Conservation (phyloP, 257 asterid genomes). For the Petrea volubilis region DNA sequence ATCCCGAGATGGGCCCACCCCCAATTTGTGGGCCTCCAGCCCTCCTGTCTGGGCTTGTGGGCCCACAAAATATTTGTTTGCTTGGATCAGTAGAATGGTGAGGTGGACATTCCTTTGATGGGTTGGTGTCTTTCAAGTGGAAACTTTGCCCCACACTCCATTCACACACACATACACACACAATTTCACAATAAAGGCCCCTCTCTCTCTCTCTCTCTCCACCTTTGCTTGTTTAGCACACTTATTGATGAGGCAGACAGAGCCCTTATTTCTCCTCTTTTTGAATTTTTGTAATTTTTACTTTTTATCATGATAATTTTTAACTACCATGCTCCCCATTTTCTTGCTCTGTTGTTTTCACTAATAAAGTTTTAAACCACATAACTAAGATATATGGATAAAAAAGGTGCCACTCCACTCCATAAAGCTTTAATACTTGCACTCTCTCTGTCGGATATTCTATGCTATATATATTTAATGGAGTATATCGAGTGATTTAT, state of each 20-base stretch:
- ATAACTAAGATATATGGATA: constrained; percentile 11
- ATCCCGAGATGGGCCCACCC: constrained; percentile 39
- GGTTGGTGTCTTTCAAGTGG: constrained; percentile 53
- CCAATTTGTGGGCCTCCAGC: constrained; percentile 12
- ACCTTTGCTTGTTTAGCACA: constrained; percentile 40
- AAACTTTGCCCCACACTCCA: constrained; percentile 41
- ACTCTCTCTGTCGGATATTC: too few species aligned
- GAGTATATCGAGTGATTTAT: too few species aligned
- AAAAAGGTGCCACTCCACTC: constrained; percentile 2
- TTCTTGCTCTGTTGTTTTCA: constrained; percentile 32
- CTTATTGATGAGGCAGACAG: neutral
- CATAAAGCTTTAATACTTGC: too few species aligned
- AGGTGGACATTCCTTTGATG: constrained; percentile 40
- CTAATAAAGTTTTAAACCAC: constrained; percentile 27
- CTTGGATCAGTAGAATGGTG: constrained; percentile 26
- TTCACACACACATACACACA: constrained; percentile 11
- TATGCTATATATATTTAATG: too few species aligned
- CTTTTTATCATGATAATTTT: too few species aligned
- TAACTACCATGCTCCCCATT: neutral
- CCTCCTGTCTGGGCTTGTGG: constrained; percentile 24
- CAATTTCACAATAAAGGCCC: neutral
- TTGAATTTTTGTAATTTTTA: too few species aligned
- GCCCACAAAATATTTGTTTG: constrained; percentile 25
- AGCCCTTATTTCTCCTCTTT: too few species aligned
- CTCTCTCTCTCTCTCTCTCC: neutral